phyloP scores from a whole-genome alignment of 495 filamentous ascomycete genomes.

The Penicillium bovifimosum region DNA sequence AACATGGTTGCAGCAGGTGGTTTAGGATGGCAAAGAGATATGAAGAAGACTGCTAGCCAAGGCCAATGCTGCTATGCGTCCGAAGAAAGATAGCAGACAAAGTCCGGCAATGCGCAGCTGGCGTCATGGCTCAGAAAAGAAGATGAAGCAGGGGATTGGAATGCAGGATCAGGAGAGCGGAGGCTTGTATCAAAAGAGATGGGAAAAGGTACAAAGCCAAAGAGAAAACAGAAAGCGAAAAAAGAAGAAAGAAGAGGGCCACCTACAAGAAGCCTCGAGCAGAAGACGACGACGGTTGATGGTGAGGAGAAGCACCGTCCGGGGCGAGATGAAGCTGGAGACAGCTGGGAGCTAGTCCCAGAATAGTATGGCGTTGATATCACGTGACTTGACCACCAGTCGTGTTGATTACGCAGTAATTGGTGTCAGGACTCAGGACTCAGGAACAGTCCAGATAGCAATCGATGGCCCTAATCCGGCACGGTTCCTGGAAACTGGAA shows the following conservation, averaged over 20 bases:
- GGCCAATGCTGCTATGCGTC: conserved; percentile 14
- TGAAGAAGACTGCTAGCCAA: conserved; percentile 13
- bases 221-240: conserved; percentile 20
- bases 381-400: no score
- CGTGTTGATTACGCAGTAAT: no score
- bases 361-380: conserved; percentile 5
- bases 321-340: conserved; percentile 19
- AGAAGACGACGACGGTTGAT: conserved; percentile 19
- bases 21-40: conserved; percentile 11
- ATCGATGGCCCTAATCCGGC: not conserved
- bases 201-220: conserved; percentile 20
- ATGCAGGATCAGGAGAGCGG: conserved; percentile 14
- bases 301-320: conserved; percentile 11
- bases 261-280: conserved; percentile 45
- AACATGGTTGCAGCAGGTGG: conserved; percentile 6
- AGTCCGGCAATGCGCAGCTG: conserved; percentile 22
- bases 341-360: conserved; percentile 20
- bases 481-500: not conserved
- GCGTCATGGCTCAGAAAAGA: conserved; percentile 13
- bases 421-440: no score
- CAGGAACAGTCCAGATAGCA: conserved; percentile 3
- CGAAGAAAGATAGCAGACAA: conserved; percentile 14
- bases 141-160: conserved; percentile 16
- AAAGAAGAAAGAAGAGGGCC: conserved; percentile 30
- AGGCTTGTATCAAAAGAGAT: conserved; percentile 13